Conservation (phyloP, 129 eudicot species). For the Scalesia atractyloides region DNA sequence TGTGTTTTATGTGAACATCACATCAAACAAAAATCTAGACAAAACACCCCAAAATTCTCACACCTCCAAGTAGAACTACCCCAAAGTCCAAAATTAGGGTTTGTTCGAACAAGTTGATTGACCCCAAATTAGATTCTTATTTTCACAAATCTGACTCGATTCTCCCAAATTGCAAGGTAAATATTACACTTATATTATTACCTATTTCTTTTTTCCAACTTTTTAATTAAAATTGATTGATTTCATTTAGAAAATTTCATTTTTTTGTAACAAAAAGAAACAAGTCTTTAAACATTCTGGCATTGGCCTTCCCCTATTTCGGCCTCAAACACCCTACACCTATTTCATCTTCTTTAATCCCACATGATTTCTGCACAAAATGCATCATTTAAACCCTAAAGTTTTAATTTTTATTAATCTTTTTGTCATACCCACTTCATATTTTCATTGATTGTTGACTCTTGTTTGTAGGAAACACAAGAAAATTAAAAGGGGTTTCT, state of each 20-base stretch:
- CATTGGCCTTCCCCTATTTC: conserved; percentile 38
- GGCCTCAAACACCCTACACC: conserved; percentile 29
- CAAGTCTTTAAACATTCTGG: conserved; percentile 29
- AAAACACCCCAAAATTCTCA: conserved; percentile 28
- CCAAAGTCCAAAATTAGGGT: conserved; percentile 41
- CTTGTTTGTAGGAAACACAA: conserved; percentile 28
- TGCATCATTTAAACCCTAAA: conserved; percentile 40
- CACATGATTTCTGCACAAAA: conserved; percentile 30
- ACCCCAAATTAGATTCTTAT: conserved; percentile 29
- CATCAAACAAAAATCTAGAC: conserved; percentile 32
- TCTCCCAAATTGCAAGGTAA: conserved; percentile 28
- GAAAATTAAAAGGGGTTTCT: conserved; percentile 32
- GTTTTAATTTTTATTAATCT: conserved; percentile 12
- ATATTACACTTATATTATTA: conserved; percentile 15
- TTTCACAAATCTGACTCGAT: conserved; percentile 28
- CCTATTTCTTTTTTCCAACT: conserved; percentile 9
- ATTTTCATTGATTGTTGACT: conserved; percentile 21
- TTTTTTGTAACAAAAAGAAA: conserved; percentile 20
- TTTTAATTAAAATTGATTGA: conserved; percentile 19
- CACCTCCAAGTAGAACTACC: conserved; percentile 24
- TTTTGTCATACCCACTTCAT: conserved; percentile 18
- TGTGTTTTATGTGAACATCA: conserved; percentile 26
- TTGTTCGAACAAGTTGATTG: conserved; percentile 30
- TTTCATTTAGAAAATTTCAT: conserved; percentile 18
- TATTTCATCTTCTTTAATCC: conserved; percentile 19